Conservation (phyloP, 208 protist species). For the Crithidia sp. region DNA sequence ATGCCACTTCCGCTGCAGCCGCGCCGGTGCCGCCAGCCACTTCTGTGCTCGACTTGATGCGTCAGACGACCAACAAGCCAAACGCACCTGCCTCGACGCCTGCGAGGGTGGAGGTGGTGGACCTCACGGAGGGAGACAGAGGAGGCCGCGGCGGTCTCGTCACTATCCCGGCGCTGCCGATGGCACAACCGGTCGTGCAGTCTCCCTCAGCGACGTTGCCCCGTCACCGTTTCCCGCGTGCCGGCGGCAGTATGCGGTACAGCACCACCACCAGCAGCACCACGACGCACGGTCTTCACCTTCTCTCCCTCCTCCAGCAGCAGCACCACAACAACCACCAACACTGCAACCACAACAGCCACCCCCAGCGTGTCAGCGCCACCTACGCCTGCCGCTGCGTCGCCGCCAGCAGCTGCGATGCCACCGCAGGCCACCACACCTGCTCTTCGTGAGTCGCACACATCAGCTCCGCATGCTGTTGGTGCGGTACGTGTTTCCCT, state of each 20-base stretch:
- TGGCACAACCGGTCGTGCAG: no score
- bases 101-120: background rate
- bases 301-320: slow-evolving; percentile 10
- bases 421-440: background rate
- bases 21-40: background rate
- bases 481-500: slow-evolving; percentile 24
- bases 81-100: background rate
- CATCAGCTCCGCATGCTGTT: background rate
- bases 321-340: background rate
- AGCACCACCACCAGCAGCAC: background rate
- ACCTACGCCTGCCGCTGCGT: background rate
- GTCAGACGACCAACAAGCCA: slow-evolving; percentile 3
- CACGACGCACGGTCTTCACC: slow-evolving; percentile 43
- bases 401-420: no score
- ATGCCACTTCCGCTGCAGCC: background rate
- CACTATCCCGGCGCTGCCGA: background rate
- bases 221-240: background rate
- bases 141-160: background rate
- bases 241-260: background rate
- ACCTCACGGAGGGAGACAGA: slow-evolving; percentile 6
- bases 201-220: background rate
- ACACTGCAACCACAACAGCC: no score
- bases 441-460: no score
- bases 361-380: background rate
- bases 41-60: slow-evolving; percentile 39